Conservation (phyloP, 192 early-diverging fungal genomes). For the Podila epigama region DNA sequence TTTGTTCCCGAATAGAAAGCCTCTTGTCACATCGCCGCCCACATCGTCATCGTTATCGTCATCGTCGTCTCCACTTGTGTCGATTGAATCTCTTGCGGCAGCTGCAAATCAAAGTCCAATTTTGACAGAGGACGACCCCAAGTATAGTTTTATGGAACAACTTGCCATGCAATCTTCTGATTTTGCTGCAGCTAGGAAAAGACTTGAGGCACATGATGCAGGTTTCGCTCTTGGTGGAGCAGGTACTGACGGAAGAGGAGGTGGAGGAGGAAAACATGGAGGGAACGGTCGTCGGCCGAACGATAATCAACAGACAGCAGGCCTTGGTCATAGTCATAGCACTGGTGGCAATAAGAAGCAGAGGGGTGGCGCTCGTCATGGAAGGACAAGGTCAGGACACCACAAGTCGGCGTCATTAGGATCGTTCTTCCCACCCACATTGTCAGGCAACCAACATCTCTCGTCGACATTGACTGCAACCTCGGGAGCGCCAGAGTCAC, state of each 20-base stretch:
- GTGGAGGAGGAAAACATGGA: not conserved
- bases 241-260: too few relatives aligned
- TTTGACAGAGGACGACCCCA: conserved; percentile 7
- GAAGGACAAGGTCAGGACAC: conserved; percentile 21
- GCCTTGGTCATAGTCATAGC: conserved; percentile 26
- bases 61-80: conserved; percentile 13
- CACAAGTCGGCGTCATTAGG: conserved; percentile 31
- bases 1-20: conserved; percentile 8
- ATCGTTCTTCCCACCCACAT: conserved; percentile 29
- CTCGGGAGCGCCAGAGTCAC: too few relatives aligned
- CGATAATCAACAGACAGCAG: not conserved
- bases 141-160: conserved; percentile 24
- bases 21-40: not conserved
- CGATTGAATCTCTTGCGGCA: conserved; percentile 28
- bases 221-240: too few relatives aligned
- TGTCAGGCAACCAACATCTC: too few relatives aligned
- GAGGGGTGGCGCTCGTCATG: conserved; percentile 17
- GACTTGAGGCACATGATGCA: not conserved
- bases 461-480: too few relatives aligned
- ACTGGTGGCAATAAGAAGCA: not conserved
- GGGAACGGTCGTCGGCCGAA: not conserved
- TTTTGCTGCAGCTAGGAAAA: not conserved
- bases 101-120: conserved; percentile 19
- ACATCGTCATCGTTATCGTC: not conserved
- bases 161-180: conserved; percentile 4